A percentile compares a stretch with the other conserved stretches of the same genome.
Evolutionary conservation across 108 stramenopile species (phyloP).

Genomic region (Parmales sp.): DNA sequence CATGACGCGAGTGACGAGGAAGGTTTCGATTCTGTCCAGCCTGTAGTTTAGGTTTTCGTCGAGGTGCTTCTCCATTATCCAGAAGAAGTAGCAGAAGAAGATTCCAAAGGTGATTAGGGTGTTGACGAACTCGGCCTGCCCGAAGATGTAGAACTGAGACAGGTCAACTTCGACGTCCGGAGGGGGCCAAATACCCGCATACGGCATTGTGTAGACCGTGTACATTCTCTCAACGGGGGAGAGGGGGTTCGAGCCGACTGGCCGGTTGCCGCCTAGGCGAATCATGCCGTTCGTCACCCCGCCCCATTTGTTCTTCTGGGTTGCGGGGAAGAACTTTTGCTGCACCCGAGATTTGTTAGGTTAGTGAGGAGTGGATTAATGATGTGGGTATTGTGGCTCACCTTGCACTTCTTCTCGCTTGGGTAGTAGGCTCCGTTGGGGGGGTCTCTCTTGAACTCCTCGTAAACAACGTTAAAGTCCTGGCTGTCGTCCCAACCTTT

Average conservation of each 20-base stretch:
- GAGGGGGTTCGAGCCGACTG: too few species aligned
- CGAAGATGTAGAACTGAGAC: background rate
- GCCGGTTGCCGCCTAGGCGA: background rate
- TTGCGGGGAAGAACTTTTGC: background rate
- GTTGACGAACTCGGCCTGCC: background rate
- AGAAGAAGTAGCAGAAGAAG: background rate
- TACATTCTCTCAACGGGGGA: background rate
- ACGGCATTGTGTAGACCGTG: background rate
- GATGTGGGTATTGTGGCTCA: background rate
- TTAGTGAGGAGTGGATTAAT: too few species aligned
- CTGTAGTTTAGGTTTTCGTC: background rate
- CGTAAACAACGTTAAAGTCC: background rate
- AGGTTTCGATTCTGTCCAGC: background rate
- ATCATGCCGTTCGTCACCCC: background rate
- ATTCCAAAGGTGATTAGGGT: background rate
- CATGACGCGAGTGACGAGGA: slow-evolving; percentile 2
- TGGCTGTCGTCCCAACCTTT: background rate
- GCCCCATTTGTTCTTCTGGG: slow-evolving; percentile 3
- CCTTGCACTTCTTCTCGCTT: background rate
- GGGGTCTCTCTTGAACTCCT: background rate
- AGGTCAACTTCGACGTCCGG: background rate
- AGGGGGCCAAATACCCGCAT: background rate
- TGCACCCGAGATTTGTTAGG: too few species aligned
- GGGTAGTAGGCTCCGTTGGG: background rate
- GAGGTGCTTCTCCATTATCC: background rate